Evolutionary conservation across 1,139 yeast genomes (phyloP).

Genomic region (Candida glucosophila): DNA sequence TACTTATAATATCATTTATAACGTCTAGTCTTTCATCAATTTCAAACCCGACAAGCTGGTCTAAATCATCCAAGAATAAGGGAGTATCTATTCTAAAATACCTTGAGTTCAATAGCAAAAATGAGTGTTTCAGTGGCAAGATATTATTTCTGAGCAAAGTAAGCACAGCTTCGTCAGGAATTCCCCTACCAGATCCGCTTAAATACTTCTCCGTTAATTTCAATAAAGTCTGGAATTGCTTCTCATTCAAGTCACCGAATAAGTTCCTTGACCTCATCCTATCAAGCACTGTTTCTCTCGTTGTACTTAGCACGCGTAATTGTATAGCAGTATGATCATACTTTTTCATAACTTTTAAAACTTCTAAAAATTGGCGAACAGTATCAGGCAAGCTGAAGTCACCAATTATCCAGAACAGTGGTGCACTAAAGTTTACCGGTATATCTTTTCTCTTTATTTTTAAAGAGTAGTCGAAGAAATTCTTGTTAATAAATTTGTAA

Average conservation of each 20-base stretch:
- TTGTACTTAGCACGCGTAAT: slow-evolving; percentile 14
- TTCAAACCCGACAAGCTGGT: slow-evolving; percentile 27
- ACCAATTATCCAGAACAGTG: slow-evolving; percentile 51
- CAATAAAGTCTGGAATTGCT: neutral
- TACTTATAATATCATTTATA: slow-evolving; percentile 19
- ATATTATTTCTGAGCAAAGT: slow-evolving; percentile 15
- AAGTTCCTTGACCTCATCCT: neutral
- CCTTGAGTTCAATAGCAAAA: slow-evolving; percentile 33
- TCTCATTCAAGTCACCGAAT: slow-evolving; percentile 1
- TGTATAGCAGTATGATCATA: slow-evolving; percentile 18
- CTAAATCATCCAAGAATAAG: slow-evolving; percentile 15
- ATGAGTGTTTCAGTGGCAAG: slow-evolving; percentile 28
- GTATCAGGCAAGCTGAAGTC: slow-evolving; percentile 32
- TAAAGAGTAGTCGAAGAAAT: slow-evolving; percentile 16
- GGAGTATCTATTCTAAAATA: slow-evolving; percentile 23
- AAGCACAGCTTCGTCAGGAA: slow-evolving; percentile 1
- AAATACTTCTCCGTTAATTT: neutral
- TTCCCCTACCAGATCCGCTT: neutral
- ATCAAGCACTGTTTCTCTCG: neutral
- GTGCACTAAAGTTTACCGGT: slow-evolving; percentile 8
- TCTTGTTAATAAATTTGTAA: slow-evolving; percentile 25
- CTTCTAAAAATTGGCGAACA: slow-evolving; percentile 32
- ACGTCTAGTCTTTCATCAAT: slow-evolving; percentile 22
- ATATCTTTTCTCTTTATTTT: no score
- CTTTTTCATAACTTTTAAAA: slow-evolving; percentile 19